Percentiles rank a stretch among this genome's conserved stretches.
These are phyloP conservation scores for Aspergillus panamensis DNA, from an alignment of 495 filamentous ascomycete genomes.

Conservation along the genomic window DNA sequence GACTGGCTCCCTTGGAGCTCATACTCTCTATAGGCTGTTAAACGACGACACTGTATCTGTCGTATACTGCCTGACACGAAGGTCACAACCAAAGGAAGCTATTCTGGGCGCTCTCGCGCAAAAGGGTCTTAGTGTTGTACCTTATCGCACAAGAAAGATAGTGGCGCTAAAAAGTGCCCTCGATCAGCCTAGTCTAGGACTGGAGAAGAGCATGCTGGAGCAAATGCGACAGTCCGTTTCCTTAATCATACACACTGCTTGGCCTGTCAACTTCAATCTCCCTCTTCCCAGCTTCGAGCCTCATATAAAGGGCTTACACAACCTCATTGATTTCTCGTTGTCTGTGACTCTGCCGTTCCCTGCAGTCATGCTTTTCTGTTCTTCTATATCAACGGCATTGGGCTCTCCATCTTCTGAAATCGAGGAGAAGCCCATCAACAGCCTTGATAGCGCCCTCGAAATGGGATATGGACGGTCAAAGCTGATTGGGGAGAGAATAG, in stretches of 20 bases:
- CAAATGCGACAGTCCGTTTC: conserved; percentile 41
- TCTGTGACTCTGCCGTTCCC: conserved; percentile 39
- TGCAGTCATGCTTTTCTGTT: conserved; percentile 49
- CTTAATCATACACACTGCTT: conserved; percentile 54
- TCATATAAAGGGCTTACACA: conserved; percentile 48
- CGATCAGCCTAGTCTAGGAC: conserved; percentile 41
- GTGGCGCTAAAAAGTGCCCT: conserved; percentile 38
- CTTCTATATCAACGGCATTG: conserved; percentile 49
- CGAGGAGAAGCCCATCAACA: conserved; percentile 39
- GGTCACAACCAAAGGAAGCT: conserved; percentile 25
- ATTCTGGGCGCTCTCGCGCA: conserved; percentile 32
- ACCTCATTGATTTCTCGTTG: conserved; percentile 54
- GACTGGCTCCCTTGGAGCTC: conserved; percentile 57
- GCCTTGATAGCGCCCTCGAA: conserved; percentile 38
- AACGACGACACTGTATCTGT: conserved; percentile 38
- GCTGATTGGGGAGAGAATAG: conserved; percentile 51
- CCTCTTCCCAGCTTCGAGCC: conserved; percentile 36
- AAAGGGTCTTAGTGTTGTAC: conserved; percentile 29
- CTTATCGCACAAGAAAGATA: conserved; percentile 34
- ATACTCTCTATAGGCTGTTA: conserved; percentile 48
- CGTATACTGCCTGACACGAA: conserved; percentile 54
- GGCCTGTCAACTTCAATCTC: conserved; percentile 58
- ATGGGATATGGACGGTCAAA: conserved; percentile 61
- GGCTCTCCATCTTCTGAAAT: conserved; percentile 30
- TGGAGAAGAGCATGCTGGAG: conserved; percentile 31